Evolutionary conservation across 371 early-diverging fungal genomes (phyloP), one percentile per base, ranked within the genome.

Genomic region (Mortierella sp.): DNA sequence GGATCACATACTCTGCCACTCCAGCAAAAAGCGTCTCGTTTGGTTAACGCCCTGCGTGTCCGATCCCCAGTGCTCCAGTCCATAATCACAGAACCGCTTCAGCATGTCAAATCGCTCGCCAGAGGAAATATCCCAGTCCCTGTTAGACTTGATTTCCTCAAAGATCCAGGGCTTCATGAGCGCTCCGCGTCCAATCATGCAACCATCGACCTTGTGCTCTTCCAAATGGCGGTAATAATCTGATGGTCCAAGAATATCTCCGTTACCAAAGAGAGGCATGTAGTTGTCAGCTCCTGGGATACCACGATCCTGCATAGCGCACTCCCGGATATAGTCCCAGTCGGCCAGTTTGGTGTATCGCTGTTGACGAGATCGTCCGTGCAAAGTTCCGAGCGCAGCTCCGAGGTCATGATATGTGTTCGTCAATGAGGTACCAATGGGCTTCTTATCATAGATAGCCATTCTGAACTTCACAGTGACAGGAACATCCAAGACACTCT

Each of bases 151-250:
- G 71, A 98, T 97, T 79, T 98, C 99, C n/a, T 90, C 86, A 80
- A 95, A 95, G 4, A 99, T 81, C 99, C 99, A 99, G 8, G 99
- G 99, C 85, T 99, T 99, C 76, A 97, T 94, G 44, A 83, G 31
- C 3, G 80, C 83, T 12, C 81, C 81, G 11, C 89, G 83, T 3
- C 94, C 98, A 57, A 99, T 90, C 97, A 99, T 96, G 24, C 94
- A 81, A 17, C 97, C 98, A 72, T 93, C 94, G 6, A 93, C 87
- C 27, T 86, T 81, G 24, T 83, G 79, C 15, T 82, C 62, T 58
- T 90, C 84, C 63, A 90, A 66, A 32, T 87, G 85, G 0, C 72
- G 79, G 70, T 91, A 90, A 76, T 97, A 97, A 61, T 97, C 97
- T 52, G 93, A 89, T 49, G 86, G 93, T 56, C 89, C 90, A 28